Evolutionary conservation across 306 rosid species (phyloP), one percentile per base, ranked within the genome.

Genomic region (Lathyrus sativus): DNA sequence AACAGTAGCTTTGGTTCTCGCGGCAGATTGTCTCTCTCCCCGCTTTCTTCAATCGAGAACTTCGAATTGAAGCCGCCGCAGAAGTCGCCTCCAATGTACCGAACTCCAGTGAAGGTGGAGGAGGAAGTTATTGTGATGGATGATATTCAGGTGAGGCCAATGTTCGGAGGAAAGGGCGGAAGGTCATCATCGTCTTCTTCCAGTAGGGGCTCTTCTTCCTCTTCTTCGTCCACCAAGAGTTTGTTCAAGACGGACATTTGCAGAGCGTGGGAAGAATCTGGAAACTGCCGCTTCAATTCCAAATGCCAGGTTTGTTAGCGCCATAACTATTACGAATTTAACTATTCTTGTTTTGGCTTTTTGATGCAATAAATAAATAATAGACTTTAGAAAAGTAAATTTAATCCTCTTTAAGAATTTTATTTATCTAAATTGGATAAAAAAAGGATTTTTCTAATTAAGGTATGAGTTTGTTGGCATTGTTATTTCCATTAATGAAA

Each of bases 91-190:
- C 54, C 66, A 15, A 49, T 56, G 43, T 89, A 82, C 76, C 8
- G 86, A 49, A 67, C 90, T 46, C 87, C 85, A 17, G 83, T 83
- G 14, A 79, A 81, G 76, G 85, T 58, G 9, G 88, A 80, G 1
- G 96, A 89, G 56, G 96, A 89, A 45, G 86, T 81, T 24, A 29
- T 89, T 29, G 92, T 89, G 61, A 89, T 89, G 79, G 91, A 89
- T 75, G 96, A 76, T 7, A 79, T 89, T 69, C 82, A 65, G 51
- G 85, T 89, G 69, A 79, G 72, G 63, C 53, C 70, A 1, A 17
- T 18, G 28, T 48, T 76, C 0, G 78, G 73, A 18, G 78, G 73
- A 58, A 85, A 76, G 79, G 81, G 45, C 35, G 49, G 84, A 3
- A 77, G 88, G 71, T 76, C 85, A 18, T 68, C 74, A 4, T 65